These are phyloP conservation scores for Rhodotorula toruloides DNA, from an alignment of 768 basidiomycete genomes.

Conservation along the genomic window DNA sequence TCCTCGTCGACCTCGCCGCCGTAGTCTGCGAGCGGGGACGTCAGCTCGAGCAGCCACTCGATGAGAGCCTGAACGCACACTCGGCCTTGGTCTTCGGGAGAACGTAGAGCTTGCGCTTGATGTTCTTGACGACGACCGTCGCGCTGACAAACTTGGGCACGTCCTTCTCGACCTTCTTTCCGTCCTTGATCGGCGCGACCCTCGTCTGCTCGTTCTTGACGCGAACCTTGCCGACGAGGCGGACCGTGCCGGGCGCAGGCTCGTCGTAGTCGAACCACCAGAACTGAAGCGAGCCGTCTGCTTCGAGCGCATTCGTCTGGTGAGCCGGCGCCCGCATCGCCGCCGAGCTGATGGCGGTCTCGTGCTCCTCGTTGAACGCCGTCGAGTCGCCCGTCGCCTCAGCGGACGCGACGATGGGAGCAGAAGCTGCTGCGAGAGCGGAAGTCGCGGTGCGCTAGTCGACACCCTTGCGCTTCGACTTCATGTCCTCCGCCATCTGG, in stretches of 20 bases:
- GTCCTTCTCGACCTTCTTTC: conserved; percentile 40
- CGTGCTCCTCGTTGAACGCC: conserved; percentile 49
- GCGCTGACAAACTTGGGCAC: conserved; percentile 64
- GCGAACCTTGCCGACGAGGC: conserved; percentile 85
- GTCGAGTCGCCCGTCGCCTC: conserved; percentile 13
- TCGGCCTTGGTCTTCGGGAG: conserved; percentile 59
- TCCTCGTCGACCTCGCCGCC: conserved; percentile 28
- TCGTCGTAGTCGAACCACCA: conserved; percentile 95
- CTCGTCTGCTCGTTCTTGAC: conserved; percentile 55
- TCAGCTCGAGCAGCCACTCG: background rate
- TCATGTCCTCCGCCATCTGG: conserved; percentile 10
- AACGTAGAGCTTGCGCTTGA: conserved; percentile 86
- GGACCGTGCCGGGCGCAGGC: conserved; percentile 65
- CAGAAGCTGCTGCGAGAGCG: conserved; percentile 14
- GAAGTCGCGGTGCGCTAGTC: conserved; percentile 41
- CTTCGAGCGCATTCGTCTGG: conserved; percentile 58
- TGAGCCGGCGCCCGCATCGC: conserved; percentile 25
- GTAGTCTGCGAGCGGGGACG: conserved; percentile 1
- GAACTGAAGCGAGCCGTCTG: conserved; percentile 78
- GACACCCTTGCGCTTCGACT: conserved; percentile 41
- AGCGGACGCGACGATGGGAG: background rate
- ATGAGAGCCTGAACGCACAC: conserved; percentile 37
- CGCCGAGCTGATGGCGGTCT: conserved; percentile 47
- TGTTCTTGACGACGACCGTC: conserved; percentile 74
- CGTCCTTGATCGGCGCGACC: conserved; percentile 46